Evolutionary conservation across 1,284 basidiomycete species (phyloP), one percentile per base, ranked within the genome.

Genomic region (Moesziomyces parantarcticus): DNA sequence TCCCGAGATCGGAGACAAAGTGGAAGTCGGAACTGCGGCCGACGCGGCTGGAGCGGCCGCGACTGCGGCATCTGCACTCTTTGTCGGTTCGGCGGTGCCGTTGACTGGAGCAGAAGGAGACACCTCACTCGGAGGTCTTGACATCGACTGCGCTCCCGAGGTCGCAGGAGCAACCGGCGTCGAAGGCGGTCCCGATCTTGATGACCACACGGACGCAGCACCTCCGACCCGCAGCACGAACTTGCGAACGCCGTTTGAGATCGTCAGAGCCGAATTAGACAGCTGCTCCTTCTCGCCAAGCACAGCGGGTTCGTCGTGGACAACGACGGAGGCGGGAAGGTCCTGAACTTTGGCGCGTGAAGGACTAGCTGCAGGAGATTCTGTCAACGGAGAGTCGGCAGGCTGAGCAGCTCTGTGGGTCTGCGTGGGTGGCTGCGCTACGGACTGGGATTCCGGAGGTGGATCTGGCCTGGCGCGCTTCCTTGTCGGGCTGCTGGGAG

Each of bases 241-340:
- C 16, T 58, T 56, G 16, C 58, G 44, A 50, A 67, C 61, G 8
- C 65, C 65, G 29, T 46, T 50, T n/a, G 55, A 55, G 25, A 61
- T 55, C 16, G 65, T 58, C 14, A 51, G 58, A 10, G 18, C 16
- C 23, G 43, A 47, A 13, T 11, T 10, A n/a, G 9, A 3, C 7
- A 23, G 23, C 10, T 39, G 11, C 2, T 34, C 50, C 7, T 22
- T 5, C 23, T 14, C 22, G 9, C 14, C n/a, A 23, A 36, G 40
- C 16, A 18, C 21, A 22, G 18, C n/a, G 49, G 47, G 10, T 3
- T 34, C 41, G 16, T 22, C 26, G 6, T 29, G 16, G 21, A 18
- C 29, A 13, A 32, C 29, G 2, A 32, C 29, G 6, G 29, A 32
- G 29, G 29, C 29, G 10, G 29, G 29, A 2, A 32, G 20, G 6